Evolutionary conservation across 495 filamentous ascomycete species (phyloP).

Genomic region (Neurospora sp.): DNA sequence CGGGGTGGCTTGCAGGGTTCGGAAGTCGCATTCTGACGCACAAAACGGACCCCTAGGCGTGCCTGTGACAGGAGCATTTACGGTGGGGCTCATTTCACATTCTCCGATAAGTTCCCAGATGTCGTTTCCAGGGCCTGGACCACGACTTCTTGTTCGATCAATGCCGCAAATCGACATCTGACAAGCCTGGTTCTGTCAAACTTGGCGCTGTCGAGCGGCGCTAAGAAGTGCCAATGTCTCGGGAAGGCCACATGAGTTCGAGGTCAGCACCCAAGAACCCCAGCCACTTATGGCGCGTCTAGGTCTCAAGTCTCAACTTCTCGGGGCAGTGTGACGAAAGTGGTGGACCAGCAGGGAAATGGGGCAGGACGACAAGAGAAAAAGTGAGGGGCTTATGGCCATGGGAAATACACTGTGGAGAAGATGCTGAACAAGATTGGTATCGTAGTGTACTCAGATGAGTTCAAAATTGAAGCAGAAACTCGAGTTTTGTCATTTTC

Average conservation of each 20-base stretch:
- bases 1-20: background rate
- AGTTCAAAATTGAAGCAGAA: background rate
- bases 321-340: background rate
- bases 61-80: background rate
- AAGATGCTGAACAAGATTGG: background rate
- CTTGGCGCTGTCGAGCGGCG: background rate
- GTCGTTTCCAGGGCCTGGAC: background rate
- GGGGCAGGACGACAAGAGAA: background rate
- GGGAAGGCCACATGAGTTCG: slow-evolving; percentile 21
- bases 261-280: slow-evolving; percentile 18
- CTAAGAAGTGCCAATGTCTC: slow-evolving; percentile 5
- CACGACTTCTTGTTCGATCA: background rate
- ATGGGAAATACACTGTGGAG: background rate
- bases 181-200: slow-evolving; percentile 1
- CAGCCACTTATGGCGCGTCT: slow-evolving; percentile 13
- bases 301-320: background rate
- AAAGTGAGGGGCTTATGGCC: background rate
- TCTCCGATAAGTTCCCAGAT: background rate
- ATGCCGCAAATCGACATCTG: background rate
- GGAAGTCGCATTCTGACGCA: background rate
- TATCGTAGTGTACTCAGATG: background rate
- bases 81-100: background rate
- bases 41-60: slow-evolving; percentile 1
- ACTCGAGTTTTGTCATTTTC: background rate
- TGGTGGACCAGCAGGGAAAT: background rate